Evolutionary conservation across 805 yeast genomes (phyloP), one percentile per base, ranked within the genome.

Genomic region (Saccharomyces paradoxus): DNA sequence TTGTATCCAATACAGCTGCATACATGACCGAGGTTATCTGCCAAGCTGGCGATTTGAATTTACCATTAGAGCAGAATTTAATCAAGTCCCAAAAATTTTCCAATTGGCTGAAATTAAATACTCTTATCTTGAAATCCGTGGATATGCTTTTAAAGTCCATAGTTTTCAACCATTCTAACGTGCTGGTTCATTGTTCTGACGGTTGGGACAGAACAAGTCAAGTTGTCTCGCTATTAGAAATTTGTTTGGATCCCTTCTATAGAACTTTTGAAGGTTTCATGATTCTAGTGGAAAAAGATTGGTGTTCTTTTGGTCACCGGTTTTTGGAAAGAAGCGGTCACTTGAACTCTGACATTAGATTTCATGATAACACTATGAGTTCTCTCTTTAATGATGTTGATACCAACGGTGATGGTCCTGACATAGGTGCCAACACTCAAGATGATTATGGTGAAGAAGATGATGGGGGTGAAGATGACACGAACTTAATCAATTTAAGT

Each of bases 171-270:
- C 82, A 84, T 58, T 86, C 94, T 21, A 95, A 92, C 67, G 78
- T 92, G 3, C 67, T 94, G 9, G 79, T 94, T 6, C 99, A 94
- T 72, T 94, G 99, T 68, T 89, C 97, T 0, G 99, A 94, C 73
- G 99, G 99, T 1, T 94, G 99, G 99, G 99, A 94, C 67, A 76
- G 99, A 55, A 94, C 99, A 0, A 82, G 97, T 0, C 98, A 94
- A 66, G 81, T 91, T 1, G 79, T 90, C 5, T 85, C 96, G 2
- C 72, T 94, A 57, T 81, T 91, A 26, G 92, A 92, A 70, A 71
- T 94, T 4, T 88, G 96, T 64, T 74, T 91, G 8, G 98, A 94
- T 68, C 97, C 98, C 0, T 89, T 81, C 66, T 94, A 78, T 69
- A 77, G 99, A 59, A 91, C 98, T 0, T 59, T 88, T 2, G 86